These are phyloP conservation scores for Persicaria maculosa DNA, from an alignment of 148 eudicot genomes.

Conservation along the genomic window DNA sequence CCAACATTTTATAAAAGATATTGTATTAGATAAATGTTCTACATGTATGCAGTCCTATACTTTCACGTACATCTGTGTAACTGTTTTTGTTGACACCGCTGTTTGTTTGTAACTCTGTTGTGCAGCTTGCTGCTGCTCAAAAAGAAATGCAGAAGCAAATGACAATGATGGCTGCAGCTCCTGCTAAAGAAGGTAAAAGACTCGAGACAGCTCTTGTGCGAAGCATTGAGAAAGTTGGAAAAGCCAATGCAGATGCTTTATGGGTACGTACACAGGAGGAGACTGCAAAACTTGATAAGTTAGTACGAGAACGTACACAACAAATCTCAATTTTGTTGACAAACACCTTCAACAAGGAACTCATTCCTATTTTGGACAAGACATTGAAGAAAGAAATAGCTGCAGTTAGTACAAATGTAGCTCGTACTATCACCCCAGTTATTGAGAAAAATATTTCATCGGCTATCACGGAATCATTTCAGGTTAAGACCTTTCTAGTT, in stretches of 20 bases:
- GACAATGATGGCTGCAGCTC: slow-evolving; percentile 21
- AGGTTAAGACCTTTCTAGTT: slow-evolving; percentile 34
- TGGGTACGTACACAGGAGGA: slow-evolving; percentile 81
- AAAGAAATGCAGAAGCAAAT: slow-evolving; percentile 84
- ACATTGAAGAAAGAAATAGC: slow-evolving; percentile 69
- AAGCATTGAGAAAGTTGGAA: slow-evolving; percentile 61
- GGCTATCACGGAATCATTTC: slow-evolving; percentile 71
- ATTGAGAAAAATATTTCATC: slow-evolving; percentile 64
- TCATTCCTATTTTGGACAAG: slow-evolving; percentile 57
- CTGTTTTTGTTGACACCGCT: neutral
- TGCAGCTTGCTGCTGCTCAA: slow-evolving; percentile 49
- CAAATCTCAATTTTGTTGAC: slow-evolving; percentile 46
- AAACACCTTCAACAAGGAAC: slow-evolving; percentile 55
- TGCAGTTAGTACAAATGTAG: slow-evolving; percentile 57
- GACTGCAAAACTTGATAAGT: slow-evolving; percentile 64
- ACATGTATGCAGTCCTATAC: neutral
- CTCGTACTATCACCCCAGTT: slow-evolving; percentile 61
- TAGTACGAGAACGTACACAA: slow-evolving; percentile 54
- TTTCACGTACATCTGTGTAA: neutral
- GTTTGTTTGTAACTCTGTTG: neutral
- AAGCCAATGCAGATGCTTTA: slow-evolving; percentile 77
- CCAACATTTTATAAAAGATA: neutral
- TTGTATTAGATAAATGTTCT: neutral
- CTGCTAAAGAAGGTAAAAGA: slow-evolving; percentile 64
- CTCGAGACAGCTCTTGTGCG: slow-evolving; percentile 63